Evolutionary conservation across 2,329 filamentous ascomycete genomes (phyloP).

Genomic region (Fusarium musae): DNA sequence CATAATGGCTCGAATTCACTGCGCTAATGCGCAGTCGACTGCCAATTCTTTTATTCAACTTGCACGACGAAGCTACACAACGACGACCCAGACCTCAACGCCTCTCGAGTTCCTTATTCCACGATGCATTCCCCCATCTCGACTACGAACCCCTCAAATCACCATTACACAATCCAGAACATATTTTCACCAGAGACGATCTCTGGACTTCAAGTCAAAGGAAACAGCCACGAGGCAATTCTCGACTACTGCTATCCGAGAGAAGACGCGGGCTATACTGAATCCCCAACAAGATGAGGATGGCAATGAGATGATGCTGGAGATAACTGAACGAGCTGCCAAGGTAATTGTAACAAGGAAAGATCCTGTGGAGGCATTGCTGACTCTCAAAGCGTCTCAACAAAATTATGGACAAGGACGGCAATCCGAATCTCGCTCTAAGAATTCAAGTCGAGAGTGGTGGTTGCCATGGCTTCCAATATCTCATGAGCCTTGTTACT

Average conservation of each 20-base stretch:
- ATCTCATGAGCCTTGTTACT: slow-evolving; percentile 87
- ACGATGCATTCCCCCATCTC: slow-evolving; percentile 34
- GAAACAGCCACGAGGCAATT: slow-evolving; percentile 47
- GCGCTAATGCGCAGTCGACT: slow-evolving; percentile 53
- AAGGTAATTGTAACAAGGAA: slow-evolving; percentile 63
- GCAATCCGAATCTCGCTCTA: slow-evolving; percentile 84
- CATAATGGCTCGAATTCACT: slow-evolving; percentile 52
- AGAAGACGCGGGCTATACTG: slow-evolving; percentile 61
- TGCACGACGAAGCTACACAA: slow-evolving; percentile 50
- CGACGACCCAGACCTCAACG: slow-evolving; percentile 38
- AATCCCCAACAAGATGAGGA: slow-evolving; percentile 86
- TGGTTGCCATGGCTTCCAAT: slow-evolving; percentile 98
- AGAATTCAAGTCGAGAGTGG: slow-evolving; percentile 92
- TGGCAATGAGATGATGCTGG: slow-evolving; percentile 84
- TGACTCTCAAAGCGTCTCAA: slow-evolving; percentile 69
- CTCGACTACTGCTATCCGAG: slow-evolving; percentile 49
- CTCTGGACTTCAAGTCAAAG: slow-evolving; percentile 7
- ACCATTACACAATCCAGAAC: not conserved
- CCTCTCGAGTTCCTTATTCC: slow-evolving; percentile 57
- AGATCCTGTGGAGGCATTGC: not conserved
- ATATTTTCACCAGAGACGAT: not conserved
- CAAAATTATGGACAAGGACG: slow-evolving; percentile 77
- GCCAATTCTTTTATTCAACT: slow-evolving; percentile 57
- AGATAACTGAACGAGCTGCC: slow-evolving; percentile 85
- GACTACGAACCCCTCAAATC: slow-evolving; percentile 1